phyloP scores from a whole-genome alignment of 1,284 basidiomycete species.

The Apiotrichum mycotoxinovorans region DNA sequence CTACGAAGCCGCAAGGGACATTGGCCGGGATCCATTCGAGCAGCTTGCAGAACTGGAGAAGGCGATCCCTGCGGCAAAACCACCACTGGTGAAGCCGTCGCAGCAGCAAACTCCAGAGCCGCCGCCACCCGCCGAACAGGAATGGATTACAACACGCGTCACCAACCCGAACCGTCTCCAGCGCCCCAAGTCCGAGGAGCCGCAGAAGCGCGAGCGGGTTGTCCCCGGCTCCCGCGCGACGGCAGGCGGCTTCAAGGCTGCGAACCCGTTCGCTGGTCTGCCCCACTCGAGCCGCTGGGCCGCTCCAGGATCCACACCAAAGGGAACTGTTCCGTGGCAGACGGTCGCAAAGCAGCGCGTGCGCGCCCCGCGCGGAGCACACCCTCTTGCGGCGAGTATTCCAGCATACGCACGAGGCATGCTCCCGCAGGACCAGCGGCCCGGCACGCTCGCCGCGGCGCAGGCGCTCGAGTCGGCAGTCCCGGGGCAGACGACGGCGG shows the following conservation, averaged over 20 bases:
- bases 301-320: neutral
- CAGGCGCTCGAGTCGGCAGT: neutral
- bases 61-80: neutral
- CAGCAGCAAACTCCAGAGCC: neutral
- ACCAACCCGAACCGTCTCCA: constrained; percentile 13
- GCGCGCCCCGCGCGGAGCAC: neutral
- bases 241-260: neutral
- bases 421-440: constrained; percentile 24
- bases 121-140: neutral
- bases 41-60: neutral
- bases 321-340: constrained; percentile 23
- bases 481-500: constrained; percentile 19
- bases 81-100: too few relatives aligned
- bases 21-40: constrained; percentile 9
- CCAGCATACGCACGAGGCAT: constrained; percentile 33
- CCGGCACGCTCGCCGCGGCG: constrained; percentile 19
- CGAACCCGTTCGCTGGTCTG: neutral
- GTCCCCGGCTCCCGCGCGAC: constrained; percentile 3
- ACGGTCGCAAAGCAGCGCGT: constrained; percentile 21
- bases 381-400: constrained; percentile 33
- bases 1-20: constrained; percentile 23
- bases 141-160: neutral
- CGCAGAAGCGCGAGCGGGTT: constrained; percentile 2
- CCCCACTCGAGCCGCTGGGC: neutral
- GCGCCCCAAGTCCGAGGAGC: neutral